Evolutionary conservation across 2,329 filamentous ascomycete genomes (phyloP).

Genomic region (Tolypocladium sp.): DNA sequence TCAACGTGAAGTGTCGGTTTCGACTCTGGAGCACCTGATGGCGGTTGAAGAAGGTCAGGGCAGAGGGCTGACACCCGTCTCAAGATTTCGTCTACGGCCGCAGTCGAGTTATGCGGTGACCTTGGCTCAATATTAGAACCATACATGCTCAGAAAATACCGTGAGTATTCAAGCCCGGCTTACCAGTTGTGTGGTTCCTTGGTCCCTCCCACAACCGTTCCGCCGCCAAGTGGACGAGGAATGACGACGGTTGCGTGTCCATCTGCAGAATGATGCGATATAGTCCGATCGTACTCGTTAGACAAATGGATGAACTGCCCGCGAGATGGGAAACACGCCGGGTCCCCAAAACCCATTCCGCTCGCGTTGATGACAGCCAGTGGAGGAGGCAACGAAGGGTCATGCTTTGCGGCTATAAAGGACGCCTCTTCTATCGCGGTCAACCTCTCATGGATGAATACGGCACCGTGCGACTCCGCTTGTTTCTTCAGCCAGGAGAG

Average conservation of each 20-base stretch:
- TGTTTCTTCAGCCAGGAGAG: too few species aligned
- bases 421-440: too few species aligned
- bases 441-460: too few species aligned
- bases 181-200: not conserved
- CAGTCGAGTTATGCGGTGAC: not conserved
- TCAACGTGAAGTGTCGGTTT: not conserved
- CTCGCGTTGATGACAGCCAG: not conserved
- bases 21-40: not conserved
- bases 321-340: not conserved
- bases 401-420: not conserved
- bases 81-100: not conserved
- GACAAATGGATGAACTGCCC: not conserved
- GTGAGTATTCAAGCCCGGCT: not conserved
- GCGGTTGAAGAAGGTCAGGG: not conserved
- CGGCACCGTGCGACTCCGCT: too few species aligned
- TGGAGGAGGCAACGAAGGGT: not conserved
- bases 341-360: not conserved
- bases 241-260: not conserved
- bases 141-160: too few species aligned
- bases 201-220: not conserved
- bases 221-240: not conserved
- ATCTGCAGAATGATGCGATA: not conserved
- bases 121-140: not conserved
- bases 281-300: not conserved
- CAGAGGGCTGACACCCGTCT: not conserved